phyloP scores from a whole-genome alignment of 306 rosid species.

The Prunus davidiana region DNA sequence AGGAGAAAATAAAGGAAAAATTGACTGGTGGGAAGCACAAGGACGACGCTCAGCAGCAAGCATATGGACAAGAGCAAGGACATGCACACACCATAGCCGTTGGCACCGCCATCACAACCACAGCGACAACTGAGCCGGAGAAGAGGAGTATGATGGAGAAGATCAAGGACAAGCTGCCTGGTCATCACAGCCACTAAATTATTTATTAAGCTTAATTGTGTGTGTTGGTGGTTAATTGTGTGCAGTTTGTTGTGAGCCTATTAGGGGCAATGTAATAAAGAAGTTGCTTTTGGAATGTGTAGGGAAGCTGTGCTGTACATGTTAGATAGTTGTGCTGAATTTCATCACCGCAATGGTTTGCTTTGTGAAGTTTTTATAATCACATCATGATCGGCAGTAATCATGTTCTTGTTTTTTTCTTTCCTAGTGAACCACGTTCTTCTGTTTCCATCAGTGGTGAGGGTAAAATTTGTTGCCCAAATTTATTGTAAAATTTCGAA shows the following conservation, averaged over 20 bases:
- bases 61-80: background rate
- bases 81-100: background rate
- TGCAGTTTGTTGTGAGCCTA: background rate
- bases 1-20: slow-evolving; percentile 63
- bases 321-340: too few species aligned
- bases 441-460: too few species aligned
- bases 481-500: too few species aligned
- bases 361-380: too few species aligned
- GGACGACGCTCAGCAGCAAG: slow-evolving; percentile 13
- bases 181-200: slow-evolving; percentile 35
- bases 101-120: background rate
- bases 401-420: too few species aligned
- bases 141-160: slow-evolving; percentile 65
- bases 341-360: too few species aligned
- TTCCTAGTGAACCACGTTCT: too few species aligned
- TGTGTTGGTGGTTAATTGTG: background rate
- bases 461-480: too few species aligned
- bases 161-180: slow-evolving; percentile 79
- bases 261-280: background rate
- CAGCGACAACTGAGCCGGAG: slow-evolving; percentile 32
- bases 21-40: slow-evolving; percentile 33
- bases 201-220: background rate
- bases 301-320: too few species aligned
- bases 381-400: too few species aligned
- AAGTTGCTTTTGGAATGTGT: background rate